Conservation (phyloP, 345 rosid species). For the Laguncularia racemosa region DNA sequence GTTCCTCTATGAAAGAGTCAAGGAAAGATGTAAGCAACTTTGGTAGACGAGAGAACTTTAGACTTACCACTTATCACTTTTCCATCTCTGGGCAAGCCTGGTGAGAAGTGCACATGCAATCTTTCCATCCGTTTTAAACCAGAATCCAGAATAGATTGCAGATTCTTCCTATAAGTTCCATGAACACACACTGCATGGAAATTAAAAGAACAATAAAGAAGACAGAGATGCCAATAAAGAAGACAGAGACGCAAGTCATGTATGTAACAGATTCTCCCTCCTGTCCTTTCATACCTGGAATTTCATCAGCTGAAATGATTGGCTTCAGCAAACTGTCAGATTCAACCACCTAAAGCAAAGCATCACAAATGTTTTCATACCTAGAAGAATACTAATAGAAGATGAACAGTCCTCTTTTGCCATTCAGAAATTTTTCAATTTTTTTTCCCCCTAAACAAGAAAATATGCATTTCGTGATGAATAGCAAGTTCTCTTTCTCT, state of each 20-base stretch:
- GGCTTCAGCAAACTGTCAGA: constrained; percentile 69
- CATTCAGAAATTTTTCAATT: no score
- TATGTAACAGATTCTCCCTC: neutral
- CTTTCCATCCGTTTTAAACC: constrained; percentile 85
- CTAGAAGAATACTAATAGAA: no score
- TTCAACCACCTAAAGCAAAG: constrained; percentile 53
- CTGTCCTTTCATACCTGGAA: constrained; percentile 32
- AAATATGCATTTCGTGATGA: neutral
- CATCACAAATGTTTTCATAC: no score
- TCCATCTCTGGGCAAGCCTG: constrained; percentile 78
- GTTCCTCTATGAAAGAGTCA: no score
- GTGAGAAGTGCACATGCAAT: constrained; percentile 80
- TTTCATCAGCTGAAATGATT: constrained; percentile 66
- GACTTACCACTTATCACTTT: constrained; percentile 75
- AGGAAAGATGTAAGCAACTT: neutral
- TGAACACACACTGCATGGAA: constrained; percentile 70
- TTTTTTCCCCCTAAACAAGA: no score
- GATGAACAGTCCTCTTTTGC: no score
- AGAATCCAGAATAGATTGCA: constrained; percentile 63
- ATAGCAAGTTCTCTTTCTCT: neutral
- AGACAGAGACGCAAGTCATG: constrained; percentile 1
- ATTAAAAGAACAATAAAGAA: neutral
- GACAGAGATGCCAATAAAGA: neutral
- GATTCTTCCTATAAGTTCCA: constrained; percentile 70
- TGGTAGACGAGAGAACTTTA: neutral